Evolutionary conservation across 495 filamentous ascomycete species (phyloP), one percentile per base, ranked within the genome.

Genomic region (Hypoxylon trugodes): DNA sequence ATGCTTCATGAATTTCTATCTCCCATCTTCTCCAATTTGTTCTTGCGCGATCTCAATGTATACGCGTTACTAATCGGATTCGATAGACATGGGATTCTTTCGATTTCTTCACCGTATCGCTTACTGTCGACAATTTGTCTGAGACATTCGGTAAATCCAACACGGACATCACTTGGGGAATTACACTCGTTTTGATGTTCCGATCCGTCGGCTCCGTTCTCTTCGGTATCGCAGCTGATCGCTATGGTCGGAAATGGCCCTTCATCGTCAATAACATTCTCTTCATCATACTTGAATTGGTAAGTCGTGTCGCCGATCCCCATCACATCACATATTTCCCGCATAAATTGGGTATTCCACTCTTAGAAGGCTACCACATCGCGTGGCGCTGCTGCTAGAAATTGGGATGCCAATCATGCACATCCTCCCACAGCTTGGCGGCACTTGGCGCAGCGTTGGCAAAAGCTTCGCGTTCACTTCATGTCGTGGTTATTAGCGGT

Each of bases 41-140:
- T 58, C 43, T 15, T 68, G 45, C 42, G 30, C n/a, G 22, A 58
- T 19, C 19, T 36, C 25, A n/a, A n/a, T 22, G 22, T 61, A 15
- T 28, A 3, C 24, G 54, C 8, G 41, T 32, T 56, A 24, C 46
- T 61, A 45, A 56, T 41, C 43, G 28, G 18, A 15, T 33, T 8
- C 45, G 16, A 6, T 72, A 85, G 85, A 86, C 87, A 0, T 94
- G 91, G 89, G 91, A 96, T 72, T 86, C 91, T 10, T 93, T 95
- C 60, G 92, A 96, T 70, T 96, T 96, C 80, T 96, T 96, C 79
- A 93, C 90, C 59, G 90, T 95, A 65, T 91, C 88, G 5, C 73
- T 96, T 52, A 92, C 90, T 0, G 85, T 91, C 16, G 74, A 76
- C 4, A 74, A 91, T 25, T 80, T 96, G 22, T 87, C 90, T 21